phyloP scores from a whole-genome alignment of 805 yeast species.

The Metschnikowia dekortorum region DNA sequence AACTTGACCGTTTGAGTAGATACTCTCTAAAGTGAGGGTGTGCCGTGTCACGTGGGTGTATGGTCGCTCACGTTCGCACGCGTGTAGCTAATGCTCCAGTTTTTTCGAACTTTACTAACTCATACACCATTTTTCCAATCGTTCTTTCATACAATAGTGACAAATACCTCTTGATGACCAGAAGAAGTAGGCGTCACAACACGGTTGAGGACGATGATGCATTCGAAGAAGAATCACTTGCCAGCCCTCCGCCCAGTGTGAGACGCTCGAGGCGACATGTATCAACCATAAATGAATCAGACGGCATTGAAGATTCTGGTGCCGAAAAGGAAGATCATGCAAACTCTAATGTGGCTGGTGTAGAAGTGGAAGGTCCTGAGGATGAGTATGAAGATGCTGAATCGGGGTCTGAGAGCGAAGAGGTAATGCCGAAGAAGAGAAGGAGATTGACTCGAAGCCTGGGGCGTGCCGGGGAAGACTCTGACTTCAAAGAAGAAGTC shows the following conservation, averaged over 20 bases:
- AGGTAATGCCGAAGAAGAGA: slow-evolving; percentile 13
- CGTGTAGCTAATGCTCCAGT: background rate
- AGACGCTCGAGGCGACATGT: slow-evolving; percentile 12
- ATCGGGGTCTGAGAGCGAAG: slow-evolving; percentile 11
- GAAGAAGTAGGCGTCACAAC: slow-evolving; percentile 13
- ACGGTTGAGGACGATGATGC: slow-evolving; percentile 11
- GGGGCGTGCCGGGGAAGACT: slow-evolving; percentile 15
- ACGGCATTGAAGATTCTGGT: slow-evolving; percentile 5
- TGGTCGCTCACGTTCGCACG: slow-evolving; percentile 3
- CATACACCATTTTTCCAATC: slow-evolving; percentile 11
- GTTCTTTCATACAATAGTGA: slow-evolving; percentile 13
- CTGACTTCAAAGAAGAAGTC: slow-evolving; percentile 16
- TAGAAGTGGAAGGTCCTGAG: background rate
- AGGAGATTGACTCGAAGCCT: slow-evolving; percentile 4
- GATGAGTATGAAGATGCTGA: slow-evolving; percentile 9
- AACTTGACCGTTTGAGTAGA: background rate
- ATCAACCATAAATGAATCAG: slow-evolving; percentile 13
- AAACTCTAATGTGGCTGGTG: slow-evolving; percentile 12
- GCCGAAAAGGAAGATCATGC: background rate
- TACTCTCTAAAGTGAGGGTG: background rate
- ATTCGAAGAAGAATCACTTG: background rate
- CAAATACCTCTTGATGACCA: slow-evolving; percentile 13
- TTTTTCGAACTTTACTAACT: background rate
- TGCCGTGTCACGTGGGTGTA: background rate
- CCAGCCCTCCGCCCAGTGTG: slow-evolving; percentile 1